Evolutionary conservation across 305 asterid genomes (phyloP).

Genomic region (Ajuga reptans): DNA sequence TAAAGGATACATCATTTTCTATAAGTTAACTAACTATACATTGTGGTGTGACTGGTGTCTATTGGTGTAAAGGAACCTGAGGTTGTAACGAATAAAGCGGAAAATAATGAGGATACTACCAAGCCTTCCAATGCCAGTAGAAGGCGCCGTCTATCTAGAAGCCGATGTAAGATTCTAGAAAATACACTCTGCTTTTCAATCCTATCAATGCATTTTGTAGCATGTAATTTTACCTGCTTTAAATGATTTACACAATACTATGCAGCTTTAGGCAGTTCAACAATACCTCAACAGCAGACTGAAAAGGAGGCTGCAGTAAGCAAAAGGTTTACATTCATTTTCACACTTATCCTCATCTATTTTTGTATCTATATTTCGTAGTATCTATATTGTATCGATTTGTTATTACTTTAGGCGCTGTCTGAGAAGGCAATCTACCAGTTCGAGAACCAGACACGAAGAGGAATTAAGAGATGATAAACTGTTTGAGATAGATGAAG

Average conservation of each 20-base stretch:
- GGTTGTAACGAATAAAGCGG: conserved; percentile 26
- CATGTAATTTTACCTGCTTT: neutral
- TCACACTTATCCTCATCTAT: neutral
- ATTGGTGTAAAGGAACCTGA: conserved; percentile 30
- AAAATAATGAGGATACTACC: conserved; percentile 24
- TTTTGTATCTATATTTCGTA: neutral
- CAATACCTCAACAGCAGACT: conserved; percentile 29
- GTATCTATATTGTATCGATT: neutral
- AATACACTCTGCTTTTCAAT: neutral
- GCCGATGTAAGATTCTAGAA: conserved; percentile 51
- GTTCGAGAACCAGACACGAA: conserved; percentile 30
- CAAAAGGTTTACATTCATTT: conserved; percentile 49
- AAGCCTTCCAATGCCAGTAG: conserved; percentile 29
- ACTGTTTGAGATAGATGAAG: conserved; percentile 47
- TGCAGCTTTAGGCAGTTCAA: conserved; percentile 69
- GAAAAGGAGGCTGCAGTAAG: conserved; percentile 46
- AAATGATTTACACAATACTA: neutral
- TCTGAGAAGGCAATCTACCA: conserved; percentile 54
- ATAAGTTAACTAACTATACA: neutral
- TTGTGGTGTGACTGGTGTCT: neutral
- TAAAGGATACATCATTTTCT: neutral
- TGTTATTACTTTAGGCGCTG: conserved; percentile 44
- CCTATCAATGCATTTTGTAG: neutral
- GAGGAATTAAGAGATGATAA: conserved; percentile 26
- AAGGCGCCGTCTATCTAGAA: conserved; percentile 44